Evolutionary conservation across 2,329 filamentous ascomycete species (phyloP).

Genomic region (Aspergillus fumigatus): DNA sequence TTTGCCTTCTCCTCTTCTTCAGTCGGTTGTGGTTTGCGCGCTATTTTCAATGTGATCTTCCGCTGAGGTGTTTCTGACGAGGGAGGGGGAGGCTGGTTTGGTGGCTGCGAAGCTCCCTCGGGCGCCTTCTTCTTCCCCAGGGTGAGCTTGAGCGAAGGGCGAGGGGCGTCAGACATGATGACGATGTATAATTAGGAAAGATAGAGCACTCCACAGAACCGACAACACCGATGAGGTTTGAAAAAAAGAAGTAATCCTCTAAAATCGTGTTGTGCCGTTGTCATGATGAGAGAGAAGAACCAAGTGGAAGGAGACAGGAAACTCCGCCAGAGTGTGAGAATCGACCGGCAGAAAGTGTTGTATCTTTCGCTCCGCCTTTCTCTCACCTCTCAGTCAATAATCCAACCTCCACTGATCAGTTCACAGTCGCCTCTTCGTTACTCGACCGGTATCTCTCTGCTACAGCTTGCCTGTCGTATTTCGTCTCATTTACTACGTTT

Average conservation of each 20-base stretch:
- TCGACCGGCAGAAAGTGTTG: neutral
- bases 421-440: neutral
- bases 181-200: neutral
- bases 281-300: neutral
- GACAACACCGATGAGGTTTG: neutral
- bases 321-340: neutral
- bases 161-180: constrained; percentile 33
- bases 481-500: neutral
- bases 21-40: constrained; percentile 24
- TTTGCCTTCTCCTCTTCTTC: constrained; percentile 22
- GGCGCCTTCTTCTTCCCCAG: constrained; percentile 36
- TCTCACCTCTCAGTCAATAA: neutral
- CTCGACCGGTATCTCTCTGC: neutral
- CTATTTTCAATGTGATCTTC: constrained; percentile 42
- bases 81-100: constrained; percentile 15
- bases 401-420: neutral
- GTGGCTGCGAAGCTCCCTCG: constrained; percentile 18
- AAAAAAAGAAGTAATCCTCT: neutral
- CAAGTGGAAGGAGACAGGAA: neutral
- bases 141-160: constrained; percentile 39
- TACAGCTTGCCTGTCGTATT: neutral
- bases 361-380: constrained; percentile 3
- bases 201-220: neutral
- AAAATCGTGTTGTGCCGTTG: neutral
- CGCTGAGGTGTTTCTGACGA: constrained; percentile 25